Conservation (phyloP, 495 filamentous ascomycete species). For the Xylaria bambusicola region DNA sequence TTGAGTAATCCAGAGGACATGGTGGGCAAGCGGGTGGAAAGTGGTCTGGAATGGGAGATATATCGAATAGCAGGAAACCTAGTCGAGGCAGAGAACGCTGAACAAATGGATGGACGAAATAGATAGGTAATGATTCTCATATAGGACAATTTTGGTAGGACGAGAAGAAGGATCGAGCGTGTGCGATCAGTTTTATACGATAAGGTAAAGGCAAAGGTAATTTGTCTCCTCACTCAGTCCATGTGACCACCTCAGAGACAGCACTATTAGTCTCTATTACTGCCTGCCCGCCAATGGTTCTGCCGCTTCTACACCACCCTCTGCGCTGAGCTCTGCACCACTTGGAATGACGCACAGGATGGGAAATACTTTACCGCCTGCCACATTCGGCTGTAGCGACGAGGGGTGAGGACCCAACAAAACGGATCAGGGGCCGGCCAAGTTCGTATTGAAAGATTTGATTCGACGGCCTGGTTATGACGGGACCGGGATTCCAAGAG, state of each 20-base stretch:
- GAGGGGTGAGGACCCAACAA: background rate
- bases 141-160: background rate
- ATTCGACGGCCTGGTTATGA: too few relatives aligned
- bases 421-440: background rate
- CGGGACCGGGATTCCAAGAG: too few relatives aligned
- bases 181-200: background rate
- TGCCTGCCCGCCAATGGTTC: constrained; percentile 4
- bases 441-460: background rate
- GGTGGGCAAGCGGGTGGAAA: constrained; percentile 11
- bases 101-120: constrained; percentile 6
- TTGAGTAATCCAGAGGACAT: constrained; percentile 19
- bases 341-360: constrained; percentile 17
- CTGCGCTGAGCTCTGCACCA: too few relatives aligned
- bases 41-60: constrained; percentile 5
- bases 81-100: constrained; percentile 3
- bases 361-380: constrained; percentile 12
- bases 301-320: background rate
- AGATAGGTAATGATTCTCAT: constrained; percentile 11
- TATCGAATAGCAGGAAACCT: background rate
- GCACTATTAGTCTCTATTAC: background rate
- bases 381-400: background rate
- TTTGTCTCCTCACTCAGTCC: constrained; percentile 2
- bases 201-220: background rate
- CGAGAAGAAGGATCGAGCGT: background rate
- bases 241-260: constrained; percentile 14